phyloP scores from a whole-genome alignment of 2,329 filamentous ascomycete species.

The Penicillium sp. region DNA sequence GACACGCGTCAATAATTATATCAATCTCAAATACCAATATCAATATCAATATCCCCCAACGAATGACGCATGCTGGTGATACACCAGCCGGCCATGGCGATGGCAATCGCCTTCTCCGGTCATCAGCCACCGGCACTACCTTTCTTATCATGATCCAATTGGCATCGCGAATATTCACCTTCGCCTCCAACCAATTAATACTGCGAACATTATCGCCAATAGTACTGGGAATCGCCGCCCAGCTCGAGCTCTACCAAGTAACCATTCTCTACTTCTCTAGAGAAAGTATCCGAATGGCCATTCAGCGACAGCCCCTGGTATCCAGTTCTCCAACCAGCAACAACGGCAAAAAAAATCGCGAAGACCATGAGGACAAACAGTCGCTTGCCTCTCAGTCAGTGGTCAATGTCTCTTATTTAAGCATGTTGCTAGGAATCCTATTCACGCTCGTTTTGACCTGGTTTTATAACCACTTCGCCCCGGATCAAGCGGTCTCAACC shows the following conservation, averaged over 20 bases:
- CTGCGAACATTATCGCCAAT: constrained; percentile 85
- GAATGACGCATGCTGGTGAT: constrained; percentile 25
- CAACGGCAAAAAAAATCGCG: constrained; percentile 14
- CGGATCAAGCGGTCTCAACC: constrained; percentile 56
- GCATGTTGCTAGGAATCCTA: constrained; percentile 69
- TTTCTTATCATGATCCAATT: constrained; percentile 89
- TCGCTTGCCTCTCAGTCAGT: constrained; percentile 66
- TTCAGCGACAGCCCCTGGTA: constrained; percentile 73
- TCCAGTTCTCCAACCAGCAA: constrained; percentile 5
- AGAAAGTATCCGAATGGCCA: constrained; percentile 86
- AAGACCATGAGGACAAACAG: constrained; percentile 24
- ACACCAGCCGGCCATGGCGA: constrained; percentile 8
- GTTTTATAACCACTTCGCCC: constrained; percentile 65
- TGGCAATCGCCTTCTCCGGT: constrained; percentile 27
- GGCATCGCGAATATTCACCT: constrained; percentile 83
- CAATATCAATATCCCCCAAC: neutral
- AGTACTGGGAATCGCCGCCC: constrained; percentile 81
- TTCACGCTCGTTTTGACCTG: constrained; percentile 68
- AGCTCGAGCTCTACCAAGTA: constrained; percentile 90
- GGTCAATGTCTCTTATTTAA: constrained; percentile 85
- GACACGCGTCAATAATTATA: constrained; percentile 2
- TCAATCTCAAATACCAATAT: neutral
- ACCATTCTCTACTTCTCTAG: constrained; percentile 93
- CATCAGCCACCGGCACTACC: constrained; percentile 70
- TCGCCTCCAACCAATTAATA: constrained; percentile 87